These are phyloP conservation scores for Neoboletus magnificus DNA, from an alignment of 768 basidiomycete genomes.

Conservation along the genomic window DNA sequence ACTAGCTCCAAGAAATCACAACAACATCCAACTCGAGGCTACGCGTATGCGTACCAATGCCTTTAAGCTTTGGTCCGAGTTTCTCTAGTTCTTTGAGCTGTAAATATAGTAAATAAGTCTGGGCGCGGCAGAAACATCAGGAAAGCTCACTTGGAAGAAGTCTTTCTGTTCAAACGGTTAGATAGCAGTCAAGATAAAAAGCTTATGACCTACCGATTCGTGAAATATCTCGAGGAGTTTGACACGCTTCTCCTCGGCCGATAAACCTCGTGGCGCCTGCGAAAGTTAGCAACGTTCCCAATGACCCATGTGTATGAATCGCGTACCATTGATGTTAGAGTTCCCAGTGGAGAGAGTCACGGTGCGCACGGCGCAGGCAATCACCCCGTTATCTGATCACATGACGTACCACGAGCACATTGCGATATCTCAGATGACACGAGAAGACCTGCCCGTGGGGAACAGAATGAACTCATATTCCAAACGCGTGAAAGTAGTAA, in stretches of 20 bases:
- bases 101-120: background rate
- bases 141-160: slow-evolving; percentile 60
- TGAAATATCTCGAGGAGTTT: slow-evolving; percentile 92
- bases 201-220: slow-evolving; percentile 57
- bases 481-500: slow-evolving; percentile 15
- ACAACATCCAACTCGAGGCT: background rate
- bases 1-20: slow-evolving; percentile 42
- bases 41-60: slow-evolving; percentile 59
- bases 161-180: slow-evolving; percentile 54
- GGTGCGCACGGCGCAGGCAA: background rate
- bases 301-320: background rate
- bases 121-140: background rate
- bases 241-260: slow-evolving; percentile 84
- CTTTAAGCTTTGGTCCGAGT: slow-evolving; percentile 82
- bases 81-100: slow-evolving; percentile 93
- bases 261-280: slow-evolving; percentile 80
- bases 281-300: background rate
- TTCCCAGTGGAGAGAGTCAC: background rate
- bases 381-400: slow-evolving; percentile 13
- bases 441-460: background rate
- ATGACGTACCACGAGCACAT: slow-evolving; percentile 18
- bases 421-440: background rate
- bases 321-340: slow-evolving; percentile 18
- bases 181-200: background rate
- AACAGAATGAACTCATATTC: slow-evolving; percentile 27